These are phyloP conservation scores for Psilocybe tampanensis DNA, from an alignment of 768 basidiomycete genomes.

Conservation along the genomic window DNA sequence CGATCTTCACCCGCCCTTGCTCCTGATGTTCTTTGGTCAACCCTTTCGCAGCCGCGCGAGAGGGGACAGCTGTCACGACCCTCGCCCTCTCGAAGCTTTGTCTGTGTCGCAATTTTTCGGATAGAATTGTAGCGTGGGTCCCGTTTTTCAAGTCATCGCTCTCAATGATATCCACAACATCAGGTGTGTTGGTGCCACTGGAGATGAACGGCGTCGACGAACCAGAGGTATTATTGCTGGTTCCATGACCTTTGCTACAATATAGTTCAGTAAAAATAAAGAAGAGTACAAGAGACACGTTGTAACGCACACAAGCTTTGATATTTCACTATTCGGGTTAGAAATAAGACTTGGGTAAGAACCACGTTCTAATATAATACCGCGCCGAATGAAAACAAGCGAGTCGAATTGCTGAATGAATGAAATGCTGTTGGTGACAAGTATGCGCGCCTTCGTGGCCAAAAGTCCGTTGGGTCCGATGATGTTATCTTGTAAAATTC, in stretches of 20 bases:
- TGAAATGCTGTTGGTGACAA: slow-evolving; percentile 89
- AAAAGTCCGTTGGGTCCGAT: slow-evolving; percentile 86
- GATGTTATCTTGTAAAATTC: slow-evolving; percentile 60
- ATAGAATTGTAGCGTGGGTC: slow-evolving; percentile 33
- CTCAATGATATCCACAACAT: slow-evolving; percentile 20
- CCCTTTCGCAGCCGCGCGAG: slow-evolving; percentile 46
- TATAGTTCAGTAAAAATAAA: neutral
- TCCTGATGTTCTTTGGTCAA: slow-evolving; percentile 73
- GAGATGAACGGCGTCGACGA: slow-evolving; percentile 50
- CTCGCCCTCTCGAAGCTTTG: slow-evolving; percentile 60
- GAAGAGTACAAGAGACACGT: neutral
- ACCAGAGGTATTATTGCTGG: slow-evolving; percentile 46
- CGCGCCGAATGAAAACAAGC: slow-evolving; percentile 74
- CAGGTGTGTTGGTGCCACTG: slow-evolving; percentile 39
- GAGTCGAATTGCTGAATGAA: slow-evolving; percentile 80
- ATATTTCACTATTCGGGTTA: slow-evolving; percentile 65
- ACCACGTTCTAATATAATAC: slow-evolving; percentile 79
- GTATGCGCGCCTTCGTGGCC: slow-evolving; percentile 77
- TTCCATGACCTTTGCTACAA: slow-evolving; percentile 47
- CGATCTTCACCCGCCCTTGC: slow-evolving; percentile 76
- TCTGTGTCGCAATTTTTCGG: slow-evolving; percentile 61
- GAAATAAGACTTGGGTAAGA: slow-evolving; percentile 61
- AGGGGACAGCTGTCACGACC: slow-evolving; percentile 42
- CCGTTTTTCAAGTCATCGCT: slow-evolving; percentile 19
- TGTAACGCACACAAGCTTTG: slow-evolving; percentile 70